These are phyloP conservation scores for Passalora sequoiae DNA, from an alignment of 2,329 filamentous ascomycete genomes.

Conservation along the genomic window DNA sequence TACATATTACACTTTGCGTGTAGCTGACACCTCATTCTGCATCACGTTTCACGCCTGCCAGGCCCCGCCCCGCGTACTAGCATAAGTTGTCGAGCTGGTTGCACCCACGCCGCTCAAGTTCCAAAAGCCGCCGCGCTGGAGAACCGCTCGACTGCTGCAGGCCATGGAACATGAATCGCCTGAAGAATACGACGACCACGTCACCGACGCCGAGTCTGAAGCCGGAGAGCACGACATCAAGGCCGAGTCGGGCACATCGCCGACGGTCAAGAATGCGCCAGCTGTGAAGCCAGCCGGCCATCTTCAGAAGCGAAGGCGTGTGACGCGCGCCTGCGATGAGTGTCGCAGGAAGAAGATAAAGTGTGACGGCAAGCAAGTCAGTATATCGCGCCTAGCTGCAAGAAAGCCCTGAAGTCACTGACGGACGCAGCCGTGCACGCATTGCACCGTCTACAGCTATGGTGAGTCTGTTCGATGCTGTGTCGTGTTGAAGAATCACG, in stretches of 20 bases:
- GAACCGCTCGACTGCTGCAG: no score
- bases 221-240: conserved; percentile 28
- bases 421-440: conserved; percentile 64
- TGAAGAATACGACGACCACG: conserved; percentile 30
- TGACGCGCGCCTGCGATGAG: conserved; percentile 83
- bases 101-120: no score
- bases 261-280: conserved; percentile 13
- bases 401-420: no score
- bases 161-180: conserved; percentile 31
- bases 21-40: no score
- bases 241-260: conserved; percentile 27
- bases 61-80: no score
- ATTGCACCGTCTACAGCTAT: conserved; percentile 98
- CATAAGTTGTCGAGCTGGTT: no score
- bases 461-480: conserved; percentile 55
- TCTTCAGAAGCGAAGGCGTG: conserved; percentile 67
- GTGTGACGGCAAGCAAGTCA: conserved; percentile 50
- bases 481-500: conserved; percentile 4
- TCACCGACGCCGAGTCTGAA: conserved; percentile 30
- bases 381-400: no score
- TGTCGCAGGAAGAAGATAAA: conserved; percentile 63
- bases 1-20: no score
- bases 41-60: no score
- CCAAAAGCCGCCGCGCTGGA: no score
- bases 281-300: conserved; percentile 19